A percentile compares a stretch with the other conserved stretches of the same genome.
These are phyloP conservation scores for Daedaleopsis nitida DNA, from an alignment of 768 basidiomycete species.

Conservation along the genomic window DNA sequence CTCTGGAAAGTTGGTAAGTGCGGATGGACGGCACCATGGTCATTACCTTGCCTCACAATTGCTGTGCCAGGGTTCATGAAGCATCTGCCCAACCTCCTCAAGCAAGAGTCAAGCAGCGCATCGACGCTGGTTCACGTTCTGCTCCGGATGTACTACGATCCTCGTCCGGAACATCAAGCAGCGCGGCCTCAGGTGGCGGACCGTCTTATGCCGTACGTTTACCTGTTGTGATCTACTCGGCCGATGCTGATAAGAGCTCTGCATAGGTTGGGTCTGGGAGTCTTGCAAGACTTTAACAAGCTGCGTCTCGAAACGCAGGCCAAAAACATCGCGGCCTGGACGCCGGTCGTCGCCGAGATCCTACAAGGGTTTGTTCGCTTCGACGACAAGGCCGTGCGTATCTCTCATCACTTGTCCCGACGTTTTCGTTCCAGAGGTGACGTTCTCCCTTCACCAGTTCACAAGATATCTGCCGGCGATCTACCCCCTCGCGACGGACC, in stretches of 20 bases:
- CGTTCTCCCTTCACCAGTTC: conserved; percentile 63
- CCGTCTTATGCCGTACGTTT: conserved; percentile 65
- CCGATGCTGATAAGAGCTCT: neutral
- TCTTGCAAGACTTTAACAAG: conserved; percentile 89
- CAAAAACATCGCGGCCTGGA: conserved; percentile 97
- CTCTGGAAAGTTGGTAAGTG: conserved; percentile 99
- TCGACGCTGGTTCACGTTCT: conserved; percentile 92
- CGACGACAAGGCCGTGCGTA: conserved; percentile 86
- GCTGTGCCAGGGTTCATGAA: conserved; percentile 90
- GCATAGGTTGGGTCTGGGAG: conserved; percentile 59
- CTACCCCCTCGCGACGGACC: conserved; percentile 87
- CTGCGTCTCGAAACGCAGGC: conserved; percentile 88
- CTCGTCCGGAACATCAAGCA: conserved; percentile 83
- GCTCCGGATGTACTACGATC: conserved; percentile 91
- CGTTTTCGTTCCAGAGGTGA: conserved; percentile 8
- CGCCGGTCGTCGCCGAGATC: conserved; percentile 97
- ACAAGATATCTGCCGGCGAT: conserved; percentile 83
- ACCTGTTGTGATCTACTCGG: neutral
- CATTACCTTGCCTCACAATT: neutral
- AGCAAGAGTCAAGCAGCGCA: conserved; percentile 98
- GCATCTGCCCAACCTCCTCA: conserved; percentile 94
- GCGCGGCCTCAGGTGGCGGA: conserved; percentile 79
- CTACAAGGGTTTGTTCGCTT: conserved; percentile 87
- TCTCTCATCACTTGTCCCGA: neutral
- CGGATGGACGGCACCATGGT: neutral